Evolutionary conservation across 108 stramenopile genomes (phyloP), one percentile per base, ranked within the genome.

Genomic region (Cyclotella sp.): DNA sequence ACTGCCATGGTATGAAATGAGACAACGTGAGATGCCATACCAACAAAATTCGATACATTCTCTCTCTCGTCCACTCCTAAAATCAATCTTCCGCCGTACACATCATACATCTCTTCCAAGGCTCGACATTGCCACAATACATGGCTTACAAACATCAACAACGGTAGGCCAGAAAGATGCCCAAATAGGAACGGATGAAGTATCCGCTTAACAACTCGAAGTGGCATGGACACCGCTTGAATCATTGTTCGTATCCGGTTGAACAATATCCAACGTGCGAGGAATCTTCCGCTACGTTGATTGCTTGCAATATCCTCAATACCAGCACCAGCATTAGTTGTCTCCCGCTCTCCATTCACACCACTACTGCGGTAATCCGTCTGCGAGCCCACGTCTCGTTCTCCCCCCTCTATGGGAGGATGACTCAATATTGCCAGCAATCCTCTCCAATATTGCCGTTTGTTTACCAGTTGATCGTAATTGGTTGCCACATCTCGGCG

Each of bases 91-190:
- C 71, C 79, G 45, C 58, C 63, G 26, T 85, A 44, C 0, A 58
- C 16, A 44, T 82, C 65, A 58, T 78, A 85, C 11, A 76, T 13
- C 28, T 78, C 78, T 64, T 90, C 89, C 44, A 90, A 49, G 14
- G 86, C 86, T 19, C 89, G 86, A 73, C 89, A 90, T 44, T 84
- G 74, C 89, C 89, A 90, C 10, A 90, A 55, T 46, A 90, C 72
- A 65, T 87, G 86, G 11, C 79, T 86, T 22, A 81, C 69, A 76
- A 74, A 90, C 7, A 78, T 42, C 62, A 90, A 61, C 41, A 90
- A 71, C 22, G 89, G 85, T 13, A 87, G 30, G 13, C 86, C 89
- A 34, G 85, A 86, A 39, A 87, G 34, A 41, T 63, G 58, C 39
- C 84, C 82, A 72, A 64, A 70, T 26, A 78, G 12, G 22, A 85